Evolutionary conservation across 768 basidiomycete species (phyloP).

Genomic region (Pholiota molesta): DNA sequence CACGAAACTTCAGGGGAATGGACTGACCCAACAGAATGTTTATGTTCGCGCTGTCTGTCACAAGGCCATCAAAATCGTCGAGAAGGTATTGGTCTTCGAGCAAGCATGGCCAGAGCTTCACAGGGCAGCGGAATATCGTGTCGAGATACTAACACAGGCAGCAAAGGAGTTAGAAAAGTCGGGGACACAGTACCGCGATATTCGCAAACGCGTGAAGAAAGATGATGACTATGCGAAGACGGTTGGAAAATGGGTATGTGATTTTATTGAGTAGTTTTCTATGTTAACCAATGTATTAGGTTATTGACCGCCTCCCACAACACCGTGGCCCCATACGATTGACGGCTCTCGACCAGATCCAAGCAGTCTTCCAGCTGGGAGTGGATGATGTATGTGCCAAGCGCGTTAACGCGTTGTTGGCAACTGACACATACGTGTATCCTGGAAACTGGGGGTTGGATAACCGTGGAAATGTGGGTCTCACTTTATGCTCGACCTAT

Average conservation of each 20-base stretch:
- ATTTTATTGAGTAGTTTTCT: background rate
- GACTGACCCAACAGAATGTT: background rate
- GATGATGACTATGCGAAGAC: too few relatives aligned
- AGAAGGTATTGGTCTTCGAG: background rate
- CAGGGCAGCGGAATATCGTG: background rate
- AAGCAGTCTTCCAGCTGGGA: constrained; percentile 16
- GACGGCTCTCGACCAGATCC: background rate
- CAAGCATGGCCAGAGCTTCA: background rate
- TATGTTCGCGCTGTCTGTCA: background rate
- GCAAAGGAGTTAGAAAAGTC: background rate
- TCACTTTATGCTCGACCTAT: background rate
- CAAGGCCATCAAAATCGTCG: background rate
- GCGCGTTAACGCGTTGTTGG: constrained; percentile 9
- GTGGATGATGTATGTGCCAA: background rate
- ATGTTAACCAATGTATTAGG: background rate
- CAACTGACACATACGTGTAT: constrained; percentile 11
- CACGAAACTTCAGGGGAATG: background rate
- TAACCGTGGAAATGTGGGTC: constrained; percentile 11
- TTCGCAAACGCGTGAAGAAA: background rate
- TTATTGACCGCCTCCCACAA: background rate
- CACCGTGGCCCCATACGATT: background rate
- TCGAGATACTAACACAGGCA: background rate
- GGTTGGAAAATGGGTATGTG: background rate
- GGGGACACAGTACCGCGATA: background rate
- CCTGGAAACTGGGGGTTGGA: constrained; percentile 14